Percentiles rank a stretch among this genome's conserved stretches.
Conservation (phyloP, 495 filamentous ascomycete species). For the Chaetomium fimeti region DNA sequence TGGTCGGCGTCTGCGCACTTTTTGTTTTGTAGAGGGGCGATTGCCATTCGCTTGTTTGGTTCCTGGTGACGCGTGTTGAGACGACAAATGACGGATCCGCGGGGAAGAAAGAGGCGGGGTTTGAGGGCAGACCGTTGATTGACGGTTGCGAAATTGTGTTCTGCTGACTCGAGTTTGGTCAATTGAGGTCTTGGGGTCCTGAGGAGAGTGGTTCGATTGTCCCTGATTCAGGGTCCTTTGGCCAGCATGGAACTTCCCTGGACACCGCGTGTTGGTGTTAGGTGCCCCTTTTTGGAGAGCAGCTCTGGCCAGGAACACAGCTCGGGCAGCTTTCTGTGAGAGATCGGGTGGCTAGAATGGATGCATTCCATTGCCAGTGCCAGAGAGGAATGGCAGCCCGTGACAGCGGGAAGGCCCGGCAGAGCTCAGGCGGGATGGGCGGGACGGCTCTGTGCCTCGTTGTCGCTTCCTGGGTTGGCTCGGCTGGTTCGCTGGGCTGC, state of each 20-base stretch:
- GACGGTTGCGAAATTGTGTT: neutral
- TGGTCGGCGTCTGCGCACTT: constrained; percentile 13
- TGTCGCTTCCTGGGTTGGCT: constrained; percentile 11
- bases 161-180: neutral
- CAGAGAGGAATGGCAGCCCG: neutral
- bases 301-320: neutral
- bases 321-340: neutral
- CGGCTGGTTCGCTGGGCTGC: constrained; percentile 13
- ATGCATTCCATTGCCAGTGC: neutral
- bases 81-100: constrained; percentile 4
- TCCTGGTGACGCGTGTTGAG: constrained; percentile 8
- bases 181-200: neutral
- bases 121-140: neutral
- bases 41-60: constrained; percentile 19
- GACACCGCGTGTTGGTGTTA: neutral
- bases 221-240: neutral
- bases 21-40: neutral
- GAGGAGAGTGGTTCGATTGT: neutral
- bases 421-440: constrained; percentile 1
- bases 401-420: constrained; percentile 15
- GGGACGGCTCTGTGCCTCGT: constrained; percentile 11
- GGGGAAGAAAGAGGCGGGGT: neutral
- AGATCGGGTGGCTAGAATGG: neutral
- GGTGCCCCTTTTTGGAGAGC: neutral
- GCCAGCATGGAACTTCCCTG: constrained; percentile 13